Conservation (phyloP, 1,284 basidiomycete species). For the Trametes sp. region DNA sequence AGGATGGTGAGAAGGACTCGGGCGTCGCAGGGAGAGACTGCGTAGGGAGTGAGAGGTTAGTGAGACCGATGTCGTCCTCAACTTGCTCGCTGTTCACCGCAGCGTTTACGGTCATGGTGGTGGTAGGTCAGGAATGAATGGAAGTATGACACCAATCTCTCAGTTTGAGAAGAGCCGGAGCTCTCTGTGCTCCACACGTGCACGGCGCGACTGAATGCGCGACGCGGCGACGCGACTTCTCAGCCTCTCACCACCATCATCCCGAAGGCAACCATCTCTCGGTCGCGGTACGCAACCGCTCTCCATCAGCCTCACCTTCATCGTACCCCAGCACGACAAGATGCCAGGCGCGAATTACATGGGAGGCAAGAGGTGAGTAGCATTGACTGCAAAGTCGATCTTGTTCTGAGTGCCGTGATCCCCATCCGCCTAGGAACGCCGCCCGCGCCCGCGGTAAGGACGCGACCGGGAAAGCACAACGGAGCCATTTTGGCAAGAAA, state of each 20-base stretch:
- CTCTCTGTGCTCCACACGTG: constrained; percentile 9
- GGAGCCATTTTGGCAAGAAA: constrained; percentile 61
- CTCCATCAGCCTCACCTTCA: background rate
- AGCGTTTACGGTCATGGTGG: constrained; percentile 4
- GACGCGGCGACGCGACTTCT: constrained; percentile 6
- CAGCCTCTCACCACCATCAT: background rate
- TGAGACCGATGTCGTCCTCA: constrained; percentile 43
- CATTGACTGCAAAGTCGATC: background rate
- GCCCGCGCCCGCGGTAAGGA: constrained; percentile 63
- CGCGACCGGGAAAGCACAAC: constrained; percentile 54
- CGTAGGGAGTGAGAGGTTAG: constrained; percentile 34
- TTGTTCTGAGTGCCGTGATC: constrained; percentile 1
- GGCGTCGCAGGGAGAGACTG: constrained; percentile 22
- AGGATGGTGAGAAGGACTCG: constrained; percentile 22
- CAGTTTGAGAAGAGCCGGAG: background rate
- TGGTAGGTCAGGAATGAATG: background rate
- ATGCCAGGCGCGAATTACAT: constrained; percentile 70
- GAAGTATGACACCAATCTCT: background rate
- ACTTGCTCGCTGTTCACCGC: constrained; percentile 35
- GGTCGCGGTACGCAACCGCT: background rate
- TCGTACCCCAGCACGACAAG: background rate
- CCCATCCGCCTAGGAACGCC: constrained; percentile 52
- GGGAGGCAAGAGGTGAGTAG: constrained; percentile 61
- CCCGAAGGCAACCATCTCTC: constrained; percentile 1
- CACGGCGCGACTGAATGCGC: constrained; percentile 22